These are phyloP conservation scores for Corynascus novoguineensis DNA, from an alignment of 495 filamentous ascomycete species.

Conservation along the genomic window DNA sequence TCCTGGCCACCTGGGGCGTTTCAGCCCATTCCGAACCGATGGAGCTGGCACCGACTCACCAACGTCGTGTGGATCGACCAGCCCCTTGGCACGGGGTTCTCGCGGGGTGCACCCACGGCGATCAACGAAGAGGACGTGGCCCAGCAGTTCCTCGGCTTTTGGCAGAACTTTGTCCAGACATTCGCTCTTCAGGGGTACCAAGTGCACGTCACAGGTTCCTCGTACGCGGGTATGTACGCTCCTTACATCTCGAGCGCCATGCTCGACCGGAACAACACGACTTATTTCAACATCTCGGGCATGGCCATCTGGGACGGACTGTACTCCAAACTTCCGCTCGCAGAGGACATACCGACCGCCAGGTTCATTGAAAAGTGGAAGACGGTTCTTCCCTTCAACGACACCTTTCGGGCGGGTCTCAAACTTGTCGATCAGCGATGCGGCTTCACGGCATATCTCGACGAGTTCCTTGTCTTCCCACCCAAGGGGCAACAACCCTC, in stretches of 20 bases:
- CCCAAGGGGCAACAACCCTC: constrained; percentile 57
- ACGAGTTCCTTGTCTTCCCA: constrained; percentile 63
- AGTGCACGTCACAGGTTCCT: constrained; percentile 66
- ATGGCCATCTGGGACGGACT: constrained; percentile 70
- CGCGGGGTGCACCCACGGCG: constrained; percentile 58
- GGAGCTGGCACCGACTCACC: constrained; percentile 62
- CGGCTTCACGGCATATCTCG: constrained; percentile 62
- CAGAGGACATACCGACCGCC: constrained; percentile 53
- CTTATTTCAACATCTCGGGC: constrained; percentile 62
- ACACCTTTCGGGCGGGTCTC: constrained; percentile 57
- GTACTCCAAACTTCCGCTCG: constrained; percentile 51
- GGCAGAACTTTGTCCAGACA: constrained; percentile 62
- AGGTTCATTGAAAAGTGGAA: constrained; percentile 61
- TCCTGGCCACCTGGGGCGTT: constrained; percentile 56
- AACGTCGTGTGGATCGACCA: constrained; percentile 69
- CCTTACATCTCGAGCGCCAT: constrained; percentile 77
- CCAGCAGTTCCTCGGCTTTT: constrained; percentile 65
- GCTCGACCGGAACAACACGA: constrained; percentile 61
- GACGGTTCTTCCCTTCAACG: constrained; percentile 62
- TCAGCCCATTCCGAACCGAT: constrained; percentile 54
- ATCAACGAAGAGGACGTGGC: constrained; percentile 62
- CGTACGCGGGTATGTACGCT: constrained; percentile 65
- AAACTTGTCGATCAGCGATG: constrained; percentile 55
- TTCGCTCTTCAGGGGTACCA: constrained; percentile 60
- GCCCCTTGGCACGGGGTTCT: constrained; percentile 72